Percentiles rank a stretch among this genome's conserved stretches.
phyloP scores from a whole-genome alignment of 2,329 filamentous ascomycete genomes.

The Bertia moriformis region DNA sequence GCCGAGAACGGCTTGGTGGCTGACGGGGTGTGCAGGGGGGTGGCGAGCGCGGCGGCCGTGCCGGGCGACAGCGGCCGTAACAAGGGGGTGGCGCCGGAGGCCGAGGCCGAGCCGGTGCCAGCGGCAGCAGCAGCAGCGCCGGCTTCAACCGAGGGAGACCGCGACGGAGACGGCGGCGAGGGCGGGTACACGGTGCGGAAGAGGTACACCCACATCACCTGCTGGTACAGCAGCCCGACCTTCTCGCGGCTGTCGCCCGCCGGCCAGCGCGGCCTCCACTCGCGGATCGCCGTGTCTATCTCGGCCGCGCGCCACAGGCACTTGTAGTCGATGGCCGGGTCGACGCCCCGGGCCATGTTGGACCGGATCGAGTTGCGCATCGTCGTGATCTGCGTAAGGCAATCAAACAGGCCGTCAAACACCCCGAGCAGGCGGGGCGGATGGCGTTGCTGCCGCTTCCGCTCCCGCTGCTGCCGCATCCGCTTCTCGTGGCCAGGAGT shows the following conservation, averaged over 20 bases:
- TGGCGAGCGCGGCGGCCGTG: constrained; percentile 3
- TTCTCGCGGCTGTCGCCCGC: constrained; percentile 38
- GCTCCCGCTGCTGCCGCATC: too few relatives aligned
- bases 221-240: constrained; percentile 44
- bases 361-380: constrained; percentile 61
- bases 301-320: constrained; percentile 59
- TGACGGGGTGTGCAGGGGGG: constrained; percentile 11
- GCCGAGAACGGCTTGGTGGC: constrained; percentile 12
- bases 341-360: constrained; percentile 44
- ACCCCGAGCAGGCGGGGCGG: constrained; percentile 59
- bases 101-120: constrained; percentile 6
- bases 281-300: constrained; percentile 60
- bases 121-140: background rate
- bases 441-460: too few relatives aligned
- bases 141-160: background rate
- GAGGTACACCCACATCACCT: constrained; percentile 53
- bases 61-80: constrained; percentile 6
- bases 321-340: constrained; percentile 60
- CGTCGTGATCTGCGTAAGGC: constrained; percentile 65
- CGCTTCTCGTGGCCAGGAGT: constrained; percentile 7
- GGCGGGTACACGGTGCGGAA: constrained; percentile 47
- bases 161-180: constrained; percentile 2
- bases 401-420: constrained; percentile 65
- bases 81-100: constrained; percentile 7
- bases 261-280: constrained; percentile 56